Conservation (phyloP, 148 eudicot species). For the Rhododendron henanense region DNA sequence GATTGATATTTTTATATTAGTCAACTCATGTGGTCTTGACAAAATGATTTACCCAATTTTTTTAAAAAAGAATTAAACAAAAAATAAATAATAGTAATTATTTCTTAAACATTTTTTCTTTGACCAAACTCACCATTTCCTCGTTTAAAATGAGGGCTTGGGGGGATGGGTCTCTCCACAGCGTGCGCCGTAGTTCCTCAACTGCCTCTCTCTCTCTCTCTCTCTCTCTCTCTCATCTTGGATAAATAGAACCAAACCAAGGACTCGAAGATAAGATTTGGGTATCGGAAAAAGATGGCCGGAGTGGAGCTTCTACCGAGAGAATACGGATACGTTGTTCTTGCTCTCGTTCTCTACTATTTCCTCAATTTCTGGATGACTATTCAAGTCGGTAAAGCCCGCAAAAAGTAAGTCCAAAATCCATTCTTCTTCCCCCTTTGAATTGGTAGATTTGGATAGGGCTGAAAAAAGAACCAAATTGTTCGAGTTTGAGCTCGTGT, state of each 20-base stretch:
- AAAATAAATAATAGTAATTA: too few relatives aligned
- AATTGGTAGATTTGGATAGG: neutral
- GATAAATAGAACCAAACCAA: neutral
- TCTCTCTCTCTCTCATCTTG: neutral
- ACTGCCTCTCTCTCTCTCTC: neutral
- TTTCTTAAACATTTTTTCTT: too few relatives aligned
- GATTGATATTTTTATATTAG: neutral
- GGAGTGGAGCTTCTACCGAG: conserved; percentile 46
- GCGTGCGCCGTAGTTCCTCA: neutral
- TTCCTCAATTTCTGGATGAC: conserved; percentile 80
- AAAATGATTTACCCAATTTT: too few relatives aligned
- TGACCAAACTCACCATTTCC: neutral
- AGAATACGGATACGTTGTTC: conserved; percentile 78
- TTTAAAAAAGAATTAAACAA: too few relatives aligned
- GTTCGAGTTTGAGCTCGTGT: too few relatives aligned
- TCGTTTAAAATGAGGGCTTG: neutral
- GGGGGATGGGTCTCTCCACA: neutral
- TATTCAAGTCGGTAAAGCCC: conserved; percentile 72
- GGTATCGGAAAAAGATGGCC: conserved; percentile 29
- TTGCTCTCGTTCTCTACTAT: conserved; percentile 53
- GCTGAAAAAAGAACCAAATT: neutral
- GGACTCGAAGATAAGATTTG: neutral
- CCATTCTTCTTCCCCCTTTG: neutral
- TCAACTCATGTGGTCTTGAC: neutral
- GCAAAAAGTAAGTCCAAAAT: conserved; percentile 47